Conservation (phyloP, 306 rosid genomes). For the Acmispon strigosus region DNA sequence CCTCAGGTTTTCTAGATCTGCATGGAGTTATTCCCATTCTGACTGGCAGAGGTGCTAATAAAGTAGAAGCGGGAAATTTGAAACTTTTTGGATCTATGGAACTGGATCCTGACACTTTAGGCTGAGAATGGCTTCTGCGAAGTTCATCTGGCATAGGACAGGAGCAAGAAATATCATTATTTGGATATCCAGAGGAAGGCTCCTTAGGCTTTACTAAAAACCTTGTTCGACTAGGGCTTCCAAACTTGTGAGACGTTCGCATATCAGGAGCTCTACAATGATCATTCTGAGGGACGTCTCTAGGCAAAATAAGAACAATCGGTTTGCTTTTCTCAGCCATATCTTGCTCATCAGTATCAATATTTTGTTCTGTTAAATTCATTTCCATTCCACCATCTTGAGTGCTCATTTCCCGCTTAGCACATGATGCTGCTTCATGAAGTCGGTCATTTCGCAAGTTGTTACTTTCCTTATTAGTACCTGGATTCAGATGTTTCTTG, state of each 20-base stretch:
- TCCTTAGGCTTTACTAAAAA: constrained; percentile 34
- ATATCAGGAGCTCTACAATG: constrained; percentile 42
- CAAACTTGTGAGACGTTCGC: constrained; percentile 32
- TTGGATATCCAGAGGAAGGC: constrained; percentile 22
- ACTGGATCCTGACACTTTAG: constrained; percentile 26
- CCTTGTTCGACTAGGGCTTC: constrained; percentile 32
- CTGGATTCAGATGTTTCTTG: constrained; percentile 22
- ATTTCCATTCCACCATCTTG: constrained; percentile 31
- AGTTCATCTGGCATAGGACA: constrained; percentile 38
- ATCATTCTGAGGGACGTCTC: constrained; percentile 28
- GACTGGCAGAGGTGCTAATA: constrained; percentile 18
- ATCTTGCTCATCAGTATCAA: constrained; percentile 24
- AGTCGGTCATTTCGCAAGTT: constrained; percentile 9
- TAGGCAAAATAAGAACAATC: constrained; percentile 49
- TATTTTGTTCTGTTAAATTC: constrained; percentile 27
- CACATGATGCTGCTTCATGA: constrained; percentile 28
- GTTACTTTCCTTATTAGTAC: constrained; percentile 29
- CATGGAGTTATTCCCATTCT: constrained; percentile 45
- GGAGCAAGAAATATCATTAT: constrained; percentile 29
- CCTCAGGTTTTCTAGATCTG: constrained; percentile 42
- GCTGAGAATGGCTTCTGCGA: constrained; percentile 25
- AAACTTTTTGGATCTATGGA: constrained; percentile 20
- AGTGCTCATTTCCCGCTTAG: constrained; percentile 17
- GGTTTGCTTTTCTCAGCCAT: constrained; percentile 35
- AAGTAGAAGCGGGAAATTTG: constrained; percentile 29